Conservation (phyloP, 331 rosid species). For the Malus hybrid region DNA sequence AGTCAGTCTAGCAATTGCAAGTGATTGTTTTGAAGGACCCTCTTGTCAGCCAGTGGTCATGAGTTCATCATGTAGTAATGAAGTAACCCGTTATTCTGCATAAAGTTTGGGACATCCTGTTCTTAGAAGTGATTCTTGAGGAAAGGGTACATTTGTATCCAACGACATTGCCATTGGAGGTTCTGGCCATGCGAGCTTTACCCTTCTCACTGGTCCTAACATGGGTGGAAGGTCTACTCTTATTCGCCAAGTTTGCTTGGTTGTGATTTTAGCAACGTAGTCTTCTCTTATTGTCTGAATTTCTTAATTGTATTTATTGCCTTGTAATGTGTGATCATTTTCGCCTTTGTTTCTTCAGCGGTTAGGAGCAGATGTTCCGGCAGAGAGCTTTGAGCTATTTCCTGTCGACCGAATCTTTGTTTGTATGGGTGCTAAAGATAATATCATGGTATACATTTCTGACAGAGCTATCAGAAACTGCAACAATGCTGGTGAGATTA, state of each 20-base stretch:
- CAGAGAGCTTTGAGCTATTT: conserved; percentile 77
- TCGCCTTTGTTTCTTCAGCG: conserved; percentile 32
- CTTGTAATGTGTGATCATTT: conserved; percentile 5
- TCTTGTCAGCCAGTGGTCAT: conserved; percentile 61
- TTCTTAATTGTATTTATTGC: not conserved
- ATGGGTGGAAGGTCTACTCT: conserved; percentile 99
- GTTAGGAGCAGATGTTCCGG: conserved; percentile 98
- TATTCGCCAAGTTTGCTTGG: conserved; percentile 96
- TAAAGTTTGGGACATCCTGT: conserved; percentile 84
- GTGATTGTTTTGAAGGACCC: conserved; percentile 79
- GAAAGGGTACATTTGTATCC: conserved; percentile 75
- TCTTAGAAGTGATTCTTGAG: conserved; percentile 77
- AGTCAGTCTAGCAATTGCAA: conserved; percentile 74
- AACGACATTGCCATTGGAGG: conserved; percentile 77
- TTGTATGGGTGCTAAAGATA: conserved; percentile 96
- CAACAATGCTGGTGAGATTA: conserved; percentile 76
- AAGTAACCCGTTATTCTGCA: conserved; percentile 59
- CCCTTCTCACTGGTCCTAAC: conserved; percentile 93
- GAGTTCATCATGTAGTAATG: conserved; percentile 36
- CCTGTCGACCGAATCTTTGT: conserved; percentile 84
- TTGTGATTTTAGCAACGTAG: conserved; percentile 62
- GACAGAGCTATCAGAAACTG: conserved; percentile 93
- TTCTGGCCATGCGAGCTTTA: conserved; percentile 54
- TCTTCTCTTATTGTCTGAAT: not conserved
- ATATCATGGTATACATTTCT: conserved; percentile 90